Evolutionary conservation across 208 protist genomes (phyloP).

Genomic region (Trypanosoma melophagium): DNA sequence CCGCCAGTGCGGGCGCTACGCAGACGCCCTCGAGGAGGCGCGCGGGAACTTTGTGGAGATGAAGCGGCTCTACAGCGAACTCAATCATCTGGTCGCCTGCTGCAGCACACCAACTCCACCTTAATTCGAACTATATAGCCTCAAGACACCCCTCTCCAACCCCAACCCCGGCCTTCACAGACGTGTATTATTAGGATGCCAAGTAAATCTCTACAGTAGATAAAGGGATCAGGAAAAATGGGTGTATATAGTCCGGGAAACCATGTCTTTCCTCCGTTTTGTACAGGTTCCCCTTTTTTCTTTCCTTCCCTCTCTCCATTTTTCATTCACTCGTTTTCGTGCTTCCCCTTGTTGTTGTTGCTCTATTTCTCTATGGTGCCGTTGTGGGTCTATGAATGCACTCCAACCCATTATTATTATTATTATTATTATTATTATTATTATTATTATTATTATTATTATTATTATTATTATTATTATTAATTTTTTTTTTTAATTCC

Average conservation of each 20-base stretch:
- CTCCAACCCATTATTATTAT: neutral
- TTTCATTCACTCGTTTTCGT: neutral
- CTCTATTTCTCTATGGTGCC: too few species aligned
- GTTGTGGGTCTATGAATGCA: neutral
- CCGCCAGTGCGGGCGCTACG: slow-evolving; percentile 63
- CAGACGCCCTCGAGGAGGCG: slow-evolving; percentile 68
- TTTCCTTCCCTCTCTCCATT: slow-evolving; percentile 1
- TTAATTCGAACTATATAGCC: slow-evolving; percentile 4
- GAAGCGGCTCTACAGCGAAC: slow-evolving; percentile 68
- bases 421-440: too few species aligned
- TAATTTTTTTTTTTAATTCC: too few species aligned
- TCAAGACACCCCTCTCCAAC: too few species aligned
- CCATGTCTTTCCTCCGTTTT: too few species aligned
- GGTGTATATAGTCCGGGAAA: too few species aligned
- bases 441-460: too few species aligned
- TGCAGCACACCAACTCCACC: neutral
- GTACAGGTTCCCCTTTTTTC: neutral
- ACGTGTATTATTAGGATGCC: too few species aligned
- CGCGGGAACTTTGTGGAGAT: slow-evolving; percentile 71
- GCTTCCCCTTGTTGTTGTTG: neutral
- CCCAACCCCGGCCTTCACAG: too few species aligned
- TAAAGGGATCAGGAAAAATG: too few species aligned
- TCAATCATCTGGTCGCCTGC: slow-evolving; percentile 23
- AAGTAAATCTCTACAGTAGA: too few species aligned
- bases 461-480: too few species aligned